These are phyloP conservation scores for Trametes meyenii DNA, from an alignment of 768 basidiomycete species.

Conservation along the genomic window DNA sequence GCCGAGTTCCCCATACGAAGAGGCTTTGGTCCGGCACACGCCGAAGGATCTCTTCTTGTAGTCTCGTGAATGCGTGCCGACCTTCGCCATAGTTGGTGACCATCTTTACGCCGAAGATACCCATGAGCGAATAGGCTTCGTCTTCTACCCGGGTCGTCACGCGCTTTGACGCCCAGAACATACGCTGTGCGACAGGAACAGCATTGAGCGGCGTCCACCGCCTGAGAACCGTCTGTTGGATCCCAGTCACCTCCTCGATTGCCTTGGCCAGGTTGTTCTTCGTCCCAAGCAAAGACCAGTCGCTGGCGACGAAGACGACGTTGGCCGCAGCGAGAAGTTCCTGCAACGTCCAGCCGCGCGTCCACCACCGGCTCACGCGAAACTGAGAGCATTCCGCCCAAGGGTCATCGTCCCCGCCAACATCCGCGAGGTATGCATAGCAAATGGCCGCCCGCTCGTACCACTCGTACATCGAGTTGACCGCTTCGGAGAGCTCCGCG, in stretches of 20 bases:
- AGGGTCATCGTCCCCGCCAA: not conserved
- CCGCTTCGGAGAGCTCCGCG: not conserved
- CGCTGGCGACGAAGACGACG: not conserved
- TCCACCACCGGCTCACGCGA: not conserved
- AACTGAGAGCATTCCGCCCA: not conserved
- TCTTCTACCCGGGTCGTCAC: constrained; percentile 16
- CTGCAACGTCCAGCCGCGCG: not conserved
- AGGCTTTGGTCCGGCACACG: constrained; percentile 15
- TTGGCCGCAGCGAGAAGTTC: not conserved
- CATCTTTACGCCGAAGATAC: constrained; percentile 20
- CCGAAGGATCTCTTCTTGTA: constrained; percentile 18
- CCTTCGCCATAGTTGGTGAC: constrained; percentile 18
- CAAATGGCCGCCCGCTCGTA: not conserved
- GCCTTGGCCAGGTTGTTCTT: not conserved
- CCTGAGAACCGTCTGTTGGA: not conserved
- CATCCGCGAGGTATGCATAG: not conserved
- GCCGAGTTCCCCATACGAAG: constrained; percentile 13
- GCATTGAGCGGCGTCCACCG: not conserved
- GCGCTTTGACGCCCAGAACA: constrained; percentile 5
- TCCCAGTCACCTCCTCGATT: not conserved
- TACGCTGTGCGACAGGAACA: not conserved
- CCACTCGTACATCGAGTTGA: not conserved
- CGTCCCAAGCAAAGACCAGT: not conserved
- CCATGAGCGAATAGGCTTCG: constrained; percentile 21
- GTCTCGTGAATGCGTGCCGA: constrained; percentile 13